Base-by-base conservation (phyloP, 805 yeast genomes). In the Spathaspora gorwiae region DNA sequence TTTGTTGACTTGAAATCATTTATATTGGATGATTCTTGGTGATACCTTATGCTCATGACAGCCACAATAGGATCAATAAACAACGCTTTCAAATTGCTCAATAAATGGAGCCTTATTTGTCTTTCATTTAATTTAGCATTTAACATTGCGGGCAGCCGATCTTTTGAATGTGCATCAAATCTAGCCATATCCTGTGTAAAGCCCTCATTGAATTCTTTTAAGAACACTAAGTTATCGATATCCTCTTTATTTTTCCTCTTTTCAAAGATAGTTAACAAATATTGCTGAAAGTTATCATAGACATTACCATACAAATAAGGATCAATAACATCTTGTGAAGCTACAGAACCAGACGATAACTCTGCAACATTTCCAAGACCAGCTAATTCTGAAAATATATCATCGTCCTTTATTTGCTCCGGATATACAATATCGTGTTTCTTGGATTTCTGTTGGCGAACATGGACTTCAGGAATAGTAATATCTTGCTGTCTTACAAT, bases 51-150 rank as follows among this genome's bases (percentile, higher is more conserved):
- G 65, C 44, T 60, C 60, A 46, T 60, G 50, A 26, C 61, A 26
- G 73, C 75, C 43, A 70, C 55, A 40, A 70, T 59, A 7, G 73
- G 74, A 40, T 70, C 73, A 13, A 70, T 51, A 50, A 61, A 71
- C 39, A 68, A 62, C 44, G 62, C 61, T 37, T 57, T 59, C 46
- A 71, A 59, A 46, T 64, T 60, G 39, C 59, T 66, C 51, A 66
- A 54, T 36, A 71, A 52, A 42, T 61, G 56, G 37, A 61, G 60
- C 29, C 73, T 62, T 50, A 64, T 61, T 51, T 67, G 71, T 37
- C 59, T 56, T 47, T 70, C 75, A 40, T 55, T 55, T 40, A 37
- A 32, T 29, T 43, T 37, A 7, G 34, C 40, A 37, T 43, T 43
- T 5, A 14, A 11, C 5, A 13, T 7, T 7, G 14, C 24, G 5